Conservation (phyloP, 768 basidiomycete species). For the Kwoniella pini region DNA sequence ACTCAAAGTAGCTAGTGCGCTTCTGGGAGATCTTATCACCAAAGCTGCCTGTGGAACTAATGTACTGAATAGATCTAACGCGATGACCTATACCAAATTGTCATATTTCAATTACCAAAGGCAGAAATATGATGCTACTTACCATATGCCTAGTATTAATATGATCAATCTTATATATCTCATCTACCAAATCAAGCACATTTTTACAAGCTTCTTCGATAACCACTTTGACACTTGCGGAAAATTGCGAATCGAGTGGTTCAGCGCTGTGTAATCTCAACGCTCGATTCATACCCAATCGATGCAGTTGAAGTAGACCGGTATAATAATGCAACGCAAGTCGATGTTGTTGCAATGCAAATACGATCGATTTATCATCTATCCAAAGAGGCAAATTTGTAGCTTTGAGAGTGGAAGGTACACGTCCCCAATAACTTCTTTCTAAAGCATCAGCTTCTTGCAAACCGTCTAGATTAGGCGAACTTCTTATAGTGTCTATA, state of each 20-base stretch:
- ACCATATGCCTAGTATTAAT: neutral
- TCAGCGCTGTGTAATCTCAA: neutral
- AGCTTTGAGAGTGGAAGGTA: neutral
- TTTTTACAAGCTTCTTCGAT: neutral
- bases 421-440: neutral
- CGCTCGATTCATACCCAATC: constrained; percentile 1
- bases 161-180: neutral
- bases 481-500: neutral
- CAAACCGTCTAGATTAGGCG: neutral
- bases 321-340: neutral
- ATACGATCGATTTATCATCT: neutral
- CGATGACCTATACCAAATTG: neutral
- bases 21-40: neutral
- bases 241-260: neutral
- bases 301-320: neutral
- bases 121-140: neutral
- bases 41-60: neutral
- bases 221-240: neutral
- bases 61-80: neutral
- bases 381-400: neutral
- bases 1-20: neutral
- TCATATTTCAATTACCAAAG: neutral
- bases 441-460: neutral
- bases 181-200: neutral
- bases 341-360: neutral